phyloP scores from a whole-genome alignment of 352 stramenopile genomes.

The Phytophthora quininea region DNA sequence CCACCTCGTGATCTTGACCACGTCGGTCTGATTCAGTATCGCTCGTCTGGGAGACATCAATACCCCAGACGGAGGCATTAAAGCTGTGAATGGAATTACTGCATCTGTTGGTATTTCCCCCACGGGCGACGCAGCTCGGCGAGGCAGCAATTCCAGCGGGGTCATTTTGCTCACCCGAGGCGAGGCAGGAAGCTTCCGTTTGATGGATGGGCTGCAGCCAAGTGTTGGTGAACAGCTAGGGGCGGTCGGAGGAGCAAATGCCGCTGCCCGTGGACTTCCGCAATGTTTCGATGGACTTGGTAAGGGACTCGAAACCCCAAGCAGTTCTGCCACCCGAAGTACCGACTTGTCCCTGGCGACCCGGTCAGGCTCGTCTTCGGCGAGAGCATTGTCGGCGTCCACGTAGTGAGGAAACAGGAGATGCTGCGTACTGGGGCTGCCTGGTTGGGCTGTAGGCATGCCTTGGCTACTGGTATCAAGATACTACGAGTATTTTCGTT shows the following conservation, averaged over 20 bases:
- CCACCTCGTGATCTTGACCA: constrained; percentile 72
- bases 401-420: constrained; percentile 31
- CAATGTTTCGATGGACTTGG: constrained; percentile 14
- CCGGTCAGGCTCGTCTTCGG: constrained; percentile 16
- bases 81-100: constrained; percentile 22
- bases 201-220: constrained; percentile 16
- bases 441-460: not conserved
- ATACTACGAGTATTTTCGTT: too few species aligned
- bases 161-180: constrained; percentile 23
- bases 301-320: not conserved
- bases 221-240: constrained; percentile 4
- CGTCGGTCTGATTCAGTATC: constrained; percentile 49
- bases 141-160: constrained; percentile 15
- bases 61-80: not conserved
- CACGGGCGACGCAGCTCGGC: constrained; percentile 39
- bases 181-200: constrained; percentile 16
- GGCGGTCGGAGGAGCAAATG: constrained; percentile 3
- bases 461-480: too few species aligned
- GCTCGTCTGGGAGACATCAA: constrained; percentile 21
- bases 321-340: constrained; percentile 3
- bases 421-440: not conserved
- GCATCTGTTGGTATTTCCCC: constrained; percentile 38
- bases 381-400: constrained; percentile 27
- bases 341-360: constrained; percentile 14
- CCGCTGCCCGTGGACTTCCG: constrained; percentile 14